Evolutionary conservation across 2,329 filamentous ascomycete species (phyloP), one percentile per base, ranked within the genome.

Genomic region (Alternaria rosae): DNA sequence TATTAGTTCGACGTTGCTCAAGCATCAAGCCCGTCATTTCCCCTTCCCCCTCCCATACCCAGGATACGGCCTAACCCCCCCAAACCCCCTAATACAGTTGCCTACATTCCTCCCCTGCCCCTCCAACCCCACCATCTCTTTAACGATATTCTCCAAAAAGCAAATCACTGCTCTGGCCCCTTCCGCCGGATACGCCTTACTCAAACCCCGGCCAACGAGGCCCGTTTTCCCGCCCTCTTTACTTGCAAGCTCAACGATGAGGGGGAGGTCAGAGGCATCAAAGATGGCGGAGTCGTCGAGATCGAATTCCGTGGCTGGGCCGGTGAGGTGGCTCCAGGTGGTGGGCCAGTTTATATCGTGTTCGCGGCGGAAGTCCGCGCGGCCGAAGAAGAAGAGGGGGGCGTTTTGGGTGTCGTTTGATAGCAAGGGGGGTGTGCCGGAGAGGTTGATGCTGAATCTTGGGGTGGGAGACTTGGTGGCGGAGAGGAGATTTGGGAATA

Each of bases 341-440:
- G 90, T 88, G 68, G 90, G 91, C 71, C 88, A 89, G 74, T 97
- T 91, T 81, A 97, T 93, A 80, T 95, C 97, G 80, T 98, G 96
- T 79, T 94, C 94, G 85, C 94, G 97, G 6, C 91, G 89, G 80
- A 97, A 97, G 81, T 97, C 97, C 76, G 92, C 51, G 41, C 66
- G 70, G 30, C 74, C 72, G 45, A 77, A 70, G 70, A 76, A 76
- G 48, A 68, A 67, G 52, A 70, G 65, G 5, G 67, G 62, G 9
- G 25, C 38, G 41, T 55, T 11, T 51, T 23, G 15, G 2, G 59
- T 62, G 15, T 60, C 30, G 2, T n/a, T n/a, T n/a, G n/a, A n/a
- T n/a, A n/a, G n/a, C n/a, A n/a, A n/a, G n/a, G 71, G 70, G 0
- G 69, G 61, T 4, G 63, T 66, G 12, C 75, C 74, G 9, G 66